Base-by-base conservation (phyloP, 1,284 basidiomycete genomes). In the Schizopora paradoxa region DNA sequence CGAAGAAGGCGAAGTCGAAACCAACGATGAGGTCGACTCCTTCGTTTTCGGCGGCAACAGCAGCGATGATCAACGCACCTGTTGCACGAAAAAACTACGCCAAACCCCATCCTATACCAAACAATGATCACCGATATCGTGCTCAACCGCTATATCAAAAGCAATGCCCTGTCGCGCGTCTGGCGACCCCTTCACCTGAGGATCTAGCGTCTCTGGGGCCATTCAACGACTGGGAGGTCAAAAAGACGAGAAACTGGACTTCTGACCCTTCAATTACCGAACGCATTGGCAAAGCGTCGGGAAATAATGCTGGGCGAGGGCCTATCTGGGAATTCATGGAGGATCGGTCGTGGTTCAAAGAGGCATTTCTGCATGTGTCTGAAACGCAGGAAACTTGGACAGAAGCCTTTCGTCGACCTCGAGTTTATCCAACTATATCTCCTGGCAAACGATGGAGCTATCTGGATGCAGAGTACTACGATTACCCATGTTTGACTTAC, bases 331-430 rank as follows among this genome's bases (percentile, higher is more conserved):
- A 85, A 44, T 61, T 87, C 27, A 63, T 76, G 33, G 84, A 90
- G 56, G 88, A 91, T 54, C 62, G 83, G 41, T 76, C 74, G 0
- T 91, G 82, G 76, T 87, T 72, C 60, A 87, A 85, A 56, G 87
- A 90, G 58, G 70, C 74, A 13, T 49, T 58, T 28, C 41, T 53
- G 13, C 52, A 52, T 0, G 60, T 58, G 0, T 54, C 57, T 13
- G 23, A 18, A 26, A 33, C 38, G 18, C 35, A 29, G 35, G 21
- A 27, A 23, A 28, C 26, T 6, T 42, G 45, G 37, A 51, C 47
- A 36, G 50, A 49, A 28, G 37, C 34, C 4, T 42, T 44, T 25
- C 67, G 76, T 21, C 68, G 82, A 47, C 83, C 82, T 2, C 70
- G 67, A 47, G 84, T 85, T 2, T 72, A 85, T 57, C 49, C 60